These are phyloP conservation scores for Catharanthus roseus DNA, from an alignment of 257 asterid genomes.

Conservation along the genomic window DNA sequence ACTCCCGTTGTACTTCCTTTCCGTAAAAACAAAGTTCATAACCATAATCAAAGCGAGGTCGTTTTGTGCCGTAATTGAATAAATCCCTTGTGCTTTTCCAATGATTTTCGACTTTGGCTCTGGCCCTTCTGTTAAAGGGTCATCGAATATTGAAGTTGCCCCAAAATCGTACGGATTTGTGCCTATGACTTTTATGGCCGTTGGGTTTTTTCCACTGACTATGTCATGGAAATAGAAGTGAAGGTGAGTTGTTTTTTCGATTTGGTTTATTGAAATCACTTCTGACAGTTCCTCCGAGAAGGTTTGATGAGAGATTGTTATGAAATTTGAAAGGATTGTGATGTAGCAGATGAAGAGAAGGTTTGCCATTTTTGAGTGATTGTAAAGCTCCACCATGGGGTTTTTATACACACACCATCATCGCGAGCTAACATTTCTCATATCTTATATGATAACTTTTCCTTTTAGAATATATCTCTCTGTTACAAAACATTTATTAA, in stretches of 20 bases:
- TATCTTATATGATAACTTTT: too few relatives aligned
- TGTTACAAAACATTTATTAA: too few relatives aligned
- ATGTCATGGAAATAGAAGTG: constrained; percentile 59
- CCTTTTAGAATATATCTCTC: too few relatives aligned
- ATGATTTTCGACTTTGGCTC: constrained; percentile 32
- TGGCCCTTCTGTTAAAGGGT: constrained; percentile 39
- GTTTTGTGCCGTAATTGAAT: constrained; percentile 27
- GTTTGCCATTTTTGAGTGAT: constrained; percentile 15
- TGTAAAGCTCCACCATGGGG: neutral
- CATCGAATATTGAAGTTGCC: constrained; percentile 34
- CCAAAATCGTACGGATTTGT: constrained; percentile 27
- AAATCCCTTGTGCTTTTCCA: constrained; percentile 57
- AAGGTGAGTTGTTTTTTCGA: constrained; percentile 29
- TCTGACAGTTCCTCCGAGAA: constrained; percentile 29
- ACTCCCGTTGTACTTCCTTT: constrained; percentile 15
- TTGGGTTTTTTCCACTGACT: constrained; percentile 36
- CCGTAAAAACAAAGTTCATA: constrained; percentile 18
- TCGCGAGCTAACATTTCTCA: too few relatives aligned
- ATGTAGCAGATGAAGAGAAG: constrained; percentile 18
- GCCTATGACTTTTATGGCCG: constrained; percentile 31
- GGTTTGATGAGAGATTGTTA: constrained; percentile 8
- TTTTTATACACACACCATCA: too few relatives aligned
- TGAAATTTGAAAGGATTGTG: constrained; percentile 11
- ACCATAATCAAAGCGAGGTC: constrained; percentile 31
- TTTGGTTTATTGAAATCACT: neutral